Base-by-base conservation (phyloP, 495 filamentous ascomycete species). In the Podospora comata region DNA sequence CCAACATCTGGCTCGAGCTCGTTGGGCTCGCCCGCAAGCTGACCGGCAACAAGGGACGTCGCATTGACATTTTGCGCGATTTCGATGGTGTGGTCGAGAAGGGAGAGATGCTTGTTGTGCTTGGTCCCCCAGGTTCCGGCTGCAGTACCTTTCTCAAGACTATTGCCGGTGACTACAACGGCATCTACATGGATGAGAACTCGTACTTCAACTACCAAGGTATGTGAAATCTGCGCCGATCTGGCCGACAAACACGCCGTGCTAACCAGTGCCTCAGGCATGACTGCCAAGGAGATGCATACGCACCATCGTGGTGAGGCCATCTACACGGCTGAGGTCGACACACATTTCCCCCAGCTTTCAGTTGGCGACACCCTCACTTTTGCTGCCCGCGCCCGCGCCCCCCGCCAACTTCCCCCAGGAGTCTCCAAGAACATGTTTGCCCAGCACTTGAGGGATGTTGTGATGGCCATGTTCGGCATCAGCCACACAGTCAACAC, bases 61-160 rank as follows among this genome's bases (percentile, higher is more conserved):
- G 90, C 68, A 91, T 93, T 66, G 88, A 93, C 69, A 92, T 95
- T 67, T 75, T 94, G 68, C 87, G 85, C n/a, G 80, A 89, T 71
- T 93, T 94, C 71, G 90, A 93, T 68, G 92, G 91, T 2, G 71
- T 94, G n/a, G 86, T 94, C 13, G 80, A 83, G 62, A 87, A 84
- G 71, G 92, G 92, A 20, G 92, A 94, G 80, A 92, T 95, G 90
- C 72, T 92, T 9, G 85, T 93, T 2, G 92, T 93, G 0, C 79
- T 95, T 26, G 92, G 92, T 20, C 88, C 89, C 58, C 92, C 92
- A 3, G 92, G 92, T 54, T 84, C 88, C 70, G 92, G 92, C 54
- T 93, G 92, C 73, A 89, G 88, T 19, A 94, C 92, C 0, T 85
- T 95, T 30, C 79, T 95, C 28, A 94, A 94, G 77, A 89, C 91